Evolutionary conservation across 176 grass and related monocot species (phyloP).

Genomic region (Miscanthus lutarioriparius): DNA sequence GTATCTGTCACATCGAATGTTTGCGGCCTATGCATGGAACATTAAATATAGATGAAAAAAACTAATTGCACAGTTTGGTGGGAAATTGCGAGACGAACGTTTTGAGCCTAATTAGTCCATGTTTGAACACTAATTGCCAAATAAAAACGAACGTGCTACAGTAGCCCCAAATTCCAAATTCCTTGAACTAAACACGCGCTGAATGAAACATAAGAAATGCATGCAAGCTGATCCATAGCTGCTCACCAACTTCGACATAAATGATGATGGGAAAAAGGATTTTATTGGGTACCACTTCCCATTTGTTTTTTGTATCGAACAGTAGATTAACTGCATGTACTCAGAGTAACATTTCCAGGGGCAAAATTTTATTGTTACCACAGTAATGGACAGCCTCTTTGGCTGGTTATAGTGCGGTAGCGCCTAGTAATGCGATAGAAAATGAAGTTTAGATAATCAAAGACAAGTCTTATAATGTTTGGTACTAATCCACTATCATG

Average conservation of each 20-base stretch:
- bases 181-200: too few relatives aligned
- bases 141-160: too few relatives aligned
- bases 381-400: neutral
- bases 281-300: neutral
- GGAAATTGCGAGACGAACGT: too few relatives aligned
- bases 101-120: too few relatives aligned
- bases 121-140: too few relatives aligned
- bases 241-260: constrained; percentile 38
- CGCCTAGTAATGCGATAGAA: constrained; percentile 22
- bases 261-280: constrained; percentile 33
- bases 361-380: constrained; percentile 7
- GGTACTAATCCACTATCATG: constrained; percentile 16
- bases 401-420: neutral
- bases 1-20: too few relatives aligned
- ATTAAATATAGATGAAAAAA: too few relatives aligned
- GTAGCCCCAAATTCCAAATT: too few relatives aligned
- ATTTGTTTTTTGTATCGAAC: constrained; percentile 7
- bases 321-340: constrained; percentile 15
- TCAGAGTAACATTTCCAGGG: neutral
- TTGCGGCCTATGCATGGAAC: too few relatives aligned
- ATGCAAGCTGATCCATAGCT: constrained; percentile 33
- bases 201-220: constrained; percentile 17
- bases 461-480: neutral
- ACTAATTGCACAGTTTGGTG: too few relatives aligned
- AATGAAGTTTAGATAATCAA: constrained; percentile 21